Percentiles rank a stretch among this genome's conserved stretches.
Evolutionary conservation across 257 asterid genomes (phyloP).

Genomic region (Scutellaria barbata): DNA sequence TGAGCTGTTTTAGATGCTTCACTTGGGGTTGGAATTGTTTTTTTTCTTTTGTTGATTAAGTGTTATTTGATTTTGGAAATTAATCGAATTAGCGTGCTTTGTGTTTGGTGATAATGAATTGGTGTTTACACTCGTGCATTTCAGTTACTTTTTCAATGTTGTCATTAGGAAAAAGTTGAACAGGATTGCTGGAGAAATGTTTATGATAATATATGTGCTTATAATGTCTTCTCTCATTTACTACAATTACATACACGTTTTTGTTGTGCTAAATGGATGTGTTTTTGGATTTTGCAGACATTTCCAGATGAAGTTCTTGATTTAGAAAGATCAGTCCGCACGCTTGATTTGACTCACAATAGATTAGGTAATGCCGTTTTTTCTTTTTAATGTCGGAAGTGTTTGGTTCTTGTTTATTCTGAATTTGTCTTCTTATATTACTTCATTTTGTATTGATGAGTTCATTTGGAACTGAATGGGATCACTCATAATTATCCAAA

Average conservation of each 20-base stretch:
- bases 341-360: constrained; percentile 88
- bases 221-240: background rate
- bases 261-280: constrained; percentile 29
- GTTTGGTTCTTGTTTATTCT: constrained; percentile 2
- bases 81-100: background rate
- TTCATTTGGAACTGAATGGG: constrained; percentile 3
- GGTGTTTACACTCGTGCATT: background rate
- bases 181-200: background rate
- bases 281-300: constrained; percentile 49
- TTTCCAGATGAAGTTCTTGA: constrained; percentile 89
- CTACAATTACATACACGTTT: background rate
- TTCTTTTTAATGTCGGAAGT: constrained; percentile 15
- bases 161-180: background rate
- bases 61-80: constrained; percentile 2
- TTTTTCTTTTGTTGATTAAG: background rate
- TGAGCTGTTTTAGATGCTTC: constrained; percentile 10
- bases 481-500: constrained; percentile 2
- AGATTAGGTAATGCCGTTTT: constrained; percentile 59
- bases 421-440: constrained; percentile 5
- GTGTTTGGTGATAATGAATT: background rate
- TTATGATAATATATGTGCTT: constrained; percentile 25
- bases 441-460: constrained; percentile 16
- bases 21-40: background rate
- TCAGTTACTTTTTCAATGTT: constrained; percentile 9
- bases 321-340: constrained; percentile 82